Evolutionary conservation across 176 grass and related monocot species (phyloP).

Genomic region (Triticum timopheevii): DNA sequence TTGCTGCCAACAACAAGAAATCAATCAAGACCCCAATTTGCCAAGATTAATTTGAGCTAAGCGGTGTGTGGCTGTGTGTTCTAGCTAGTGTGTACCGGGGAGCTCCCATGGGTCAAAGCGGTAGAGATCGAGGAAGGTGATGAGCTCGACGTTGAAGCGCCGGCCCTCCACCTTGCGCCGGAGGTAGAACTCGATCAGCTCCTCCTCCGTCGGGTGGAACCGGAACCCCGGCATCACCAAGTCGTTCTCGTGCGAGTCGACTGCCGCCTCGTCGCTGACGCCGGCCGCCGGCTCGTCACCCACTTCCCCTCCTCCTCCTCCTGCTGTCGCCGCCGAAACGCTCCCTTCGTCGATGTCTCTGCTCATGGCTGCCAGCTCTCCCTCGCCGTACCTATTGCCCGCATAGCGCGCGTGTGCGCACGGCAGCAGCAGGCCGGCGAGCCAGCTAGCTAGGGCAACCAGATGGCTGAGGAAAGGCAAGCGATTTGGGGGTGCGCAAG

Average conservation of each 20-base stretch:
- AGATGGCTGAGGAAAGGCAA: constrained; percentile 14
- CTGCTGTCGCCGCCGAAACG: not conserved
- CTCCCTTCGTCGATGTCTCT: constrained; percentile 30
- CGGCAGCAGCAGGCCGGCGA: not conserved
- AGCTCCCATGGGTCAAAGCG: constrained; percentile 88
- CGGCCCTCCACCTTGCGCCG: constrained; percentile 85
- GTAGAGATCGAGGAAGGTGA: constrained; percentile 90
- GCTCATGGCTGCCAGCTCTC: constrained; percentile 31
- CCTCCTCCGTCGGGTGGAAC: constrained; percentile 97
- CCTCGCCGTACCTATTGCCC: not conserved
- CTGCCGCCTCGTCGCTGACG: not conserved
- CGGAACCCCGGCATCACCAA: constrained; percentile 88
- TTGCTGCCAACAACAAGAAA: constrained; percentile 38
- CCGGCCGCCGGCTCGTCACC: not conserved
- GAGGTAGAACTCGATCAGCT: constrained; percentile 96
- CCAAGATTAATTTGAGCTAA: not conserved
- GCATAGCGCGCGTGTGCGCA: constrained; percentile 38
- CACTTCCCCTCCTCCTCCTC: not conserved
- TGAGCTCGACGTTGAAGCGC: constrained; percentile 92
- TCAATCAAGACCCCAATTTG: not conserved
- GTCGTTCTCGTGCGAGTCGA: constrained; percentile 57
- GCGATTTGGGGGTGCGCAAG: constrained; percentile 15
- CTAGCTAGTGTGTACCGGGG: constrained; percentile 38
- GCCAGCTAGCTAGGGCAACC: constrained; percentile 33
- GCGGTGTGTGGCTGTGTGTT: not conserved